phyloP scores from a whole-genome alignment of 78 protist species.

The Cavenderia fasciculata region DNA sequence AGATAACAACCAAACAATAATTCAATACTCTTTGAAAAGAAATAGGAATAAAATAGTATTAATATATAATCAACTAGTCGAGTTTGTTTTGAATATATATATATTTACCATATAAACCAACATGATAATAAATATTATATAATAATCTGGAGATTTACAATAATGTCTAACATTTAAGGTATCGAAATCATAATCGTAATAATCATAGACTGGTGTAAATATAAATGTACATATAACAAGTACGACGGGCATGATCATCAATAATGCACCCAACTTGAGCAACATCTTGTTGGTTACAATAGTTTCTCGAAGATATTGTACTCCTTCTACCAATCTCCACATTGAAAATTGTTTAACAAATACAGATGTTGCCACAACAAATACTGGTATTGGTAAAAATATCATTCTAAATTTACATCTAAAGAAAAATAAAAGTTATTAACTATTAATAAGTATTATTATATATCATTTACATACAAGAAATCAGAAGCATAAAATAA shows the following conservation, averaged over 20 bases:
- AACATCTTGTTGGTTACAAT: slow-evolving; percentile 46
- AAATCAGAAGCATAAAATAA: neutral
- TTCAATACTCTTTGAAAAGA: too few species aligned
- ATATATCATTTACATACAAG: neutral
- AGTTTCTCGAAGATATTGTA: slow-evolving; percentile 43
- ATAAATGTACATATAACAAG: neutral
- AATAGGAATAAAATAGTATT: too few species aligned
- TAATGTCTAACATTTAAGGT: slow-evolving; percentile 9
- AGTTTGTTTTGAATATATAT: too few species aligned
- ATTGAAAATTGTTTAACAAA: slow-evolving; percentile 69
- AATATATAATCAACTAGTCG: too few species aligned
- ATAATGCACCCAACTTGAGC: slow-evolving; percentile 26
- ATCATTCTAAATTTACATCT: neutral
- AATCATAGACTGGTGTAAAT: neutral
- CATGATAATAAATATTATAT: slow-evolving; percentile 1
- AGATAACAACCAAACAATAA: slow-evolving; percentile 64
- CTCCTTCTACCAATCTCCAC: slow-evolving; percentile 63
- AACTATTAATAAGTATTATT: too few species aligned
- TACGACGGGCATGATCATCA: slow-evolving; percentile 46
- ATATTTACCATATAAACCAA: slow-evolving; percentile 28
- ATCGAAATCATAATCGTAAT: neutral
- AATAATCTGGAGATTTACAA: neutral
- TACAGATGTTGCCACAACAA: neutral
- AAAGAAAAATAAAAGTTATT: too few species aligned
- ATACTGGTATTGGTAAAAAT: neutral